phyloP scores from a whole-genome alignment of 2,329 filamentous ascomycete genomes.

The Dothideomycetes sp. region DNA sequence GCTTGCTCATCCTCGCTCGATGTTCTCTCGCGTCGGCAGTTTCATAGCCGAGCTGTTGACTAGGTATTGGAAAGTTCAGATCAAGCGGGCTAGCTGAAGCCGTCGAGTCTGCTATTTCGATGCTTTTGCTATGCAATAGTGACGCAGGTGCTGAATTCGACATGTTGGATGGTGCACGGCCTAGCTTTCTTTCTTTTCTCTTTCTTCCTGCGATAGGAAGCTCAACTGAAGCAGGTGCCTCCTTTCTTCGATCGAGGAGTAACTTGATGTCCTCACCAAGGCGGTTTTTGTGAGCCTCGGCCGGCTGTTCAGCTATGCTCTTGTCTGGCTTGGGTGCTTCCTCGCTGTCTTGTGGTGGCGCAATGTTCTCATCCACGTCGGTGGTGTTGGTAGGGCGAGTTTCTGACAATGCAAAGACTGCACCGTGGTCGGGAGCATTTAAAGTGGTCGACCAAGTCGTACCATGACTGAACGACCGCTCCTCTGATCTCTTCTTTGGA shows the following conservation, averaged over 20 bases:
- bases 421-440: neutral
- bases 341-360: too few species aligned
- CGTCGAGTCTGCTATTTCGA: constrained; percentile 3
- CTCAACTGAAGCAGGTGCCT: constrained; percentile 2
- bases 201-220: constrained; percentile 1
- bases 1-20: constrained; percentile 19
- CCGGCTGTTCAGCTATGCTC: neutral
- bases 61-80: constrained; percentile 12
- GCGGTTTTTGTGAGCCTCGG: neutral
- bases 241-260: constrained; percentile 6
- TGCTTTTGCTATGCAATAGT: constrained; percentile 1
- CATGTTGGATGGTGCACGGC: constrained; percentile 6
- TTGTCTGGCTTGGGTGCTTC: too few species aligned
- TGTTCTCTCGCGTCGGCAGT: constrained; percentile 19
- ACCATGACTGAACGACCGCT: neutral
- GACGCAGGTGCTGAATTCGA: constrained; percentile 4
- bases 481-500: constrained; percentile 9
- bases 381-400: neutral
- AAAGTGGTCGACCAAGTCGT: neutral
- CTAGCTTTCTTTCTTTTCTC: constrained; percentile 9
- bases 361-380: neutral
- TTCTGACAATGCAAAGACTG: too few species aligned
- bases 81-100: constrained; percentile 5
- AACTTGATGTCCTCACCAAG: constrained; percentile 7
- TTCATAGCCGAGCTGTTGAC: constrained; percentile 25